These are phyloP conservation scores for Psilocybe cubensis DNA, from an alignment of 768 basidiomycete species.

Conservation along the genomic window DNA sequence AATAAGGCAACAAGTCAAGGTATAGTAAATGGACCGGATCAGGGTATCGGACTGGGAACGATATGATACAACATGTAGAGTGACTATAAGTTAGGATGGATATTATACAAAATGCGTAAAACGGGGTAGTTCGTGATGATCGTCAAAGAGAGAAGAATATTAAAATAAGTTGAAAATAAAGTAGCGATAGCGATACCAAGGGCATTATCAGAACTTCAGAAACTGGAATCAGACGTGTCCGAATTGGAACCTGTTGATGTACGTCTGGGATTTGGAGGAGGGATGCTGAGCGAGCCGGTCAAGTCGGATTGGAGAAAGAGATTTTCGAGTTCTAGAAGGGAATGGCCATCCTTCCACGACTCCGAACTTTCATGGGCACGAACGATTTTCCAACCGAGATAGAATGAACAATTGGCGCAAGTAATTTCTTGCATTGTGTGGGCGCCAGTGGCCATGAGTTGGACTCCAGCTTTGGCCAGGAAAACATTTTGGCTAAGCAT, in stretches of 20 bases:
- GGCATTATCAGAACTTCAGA: conserved; percentile 10
- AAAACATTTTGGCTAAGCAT: conserved; percentile 48
- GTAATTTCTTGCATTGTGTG: conserved; percentile 62
- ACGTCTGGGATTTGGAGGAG: conserved; percentile 21
- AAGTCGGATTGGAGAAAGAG: conserved; percentile 34
- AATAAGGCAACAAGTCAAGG: background rate
- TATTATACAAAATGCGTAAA: conserved; percentile 8
- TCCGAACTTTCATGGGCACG: conserved; percentile 59
- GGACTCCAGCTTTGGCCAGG: conserved; percentile 47
- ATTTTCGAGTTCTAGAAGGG: conserved; percentile 60
- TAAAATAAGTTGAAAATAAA: background rate
- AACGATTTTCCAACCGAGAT: conserved; percentile 68
- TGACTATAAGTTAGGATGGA: conserved; percentile 11
- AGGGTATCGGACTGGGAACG: conserved; percentile 3
- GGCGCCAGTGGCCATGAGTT: conserved; percentile 66
- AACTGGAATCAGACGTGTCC: conserved; percentile 29
- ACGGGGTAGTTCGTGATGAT: background rate
- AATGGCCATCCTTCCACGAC: conserved; percentile 65
- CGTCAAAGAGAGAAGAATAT: background rate
- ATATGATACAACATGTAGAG: conserved; percentile 5
- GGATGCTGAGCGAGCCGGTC: conserved; percentile 16
- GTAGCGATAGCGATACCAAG: background rate
- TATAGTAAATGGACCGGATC: background rate
- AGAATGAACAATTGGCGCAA: conserved; percentile 51
- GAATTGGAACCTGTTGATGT: conserved; percentile 39